Conservation (phyloP, 1,284 basidiomycete species). For the Volvariella surrecta region DNA sequence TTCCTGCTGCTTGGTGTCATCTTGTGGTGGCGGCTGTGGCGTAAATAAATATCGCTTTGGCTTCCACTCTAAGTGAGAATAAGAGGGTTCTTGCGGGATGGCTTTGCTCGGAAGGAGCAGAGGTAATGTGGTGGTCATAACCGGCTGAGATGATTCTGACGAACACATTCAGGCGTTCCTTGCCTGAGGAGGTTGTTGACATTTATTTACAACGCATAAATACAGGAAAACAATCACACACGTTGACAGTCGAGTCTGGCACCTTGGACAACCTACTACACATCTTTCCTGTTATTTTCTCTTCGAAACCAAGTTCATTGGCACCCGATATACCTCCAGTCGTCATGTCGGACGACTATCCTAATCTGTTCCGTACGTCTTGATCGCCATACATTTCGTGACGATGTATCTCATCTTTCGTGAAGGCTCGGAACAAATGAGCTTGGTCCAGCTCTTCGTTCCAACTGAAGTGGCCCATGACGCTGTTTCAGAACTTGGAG, state of each 20-base stretch:
- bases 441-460: slow-evolving; percentile 95
- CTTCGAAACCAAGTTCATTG: too few species aligned
- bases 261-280: too few species aligned
- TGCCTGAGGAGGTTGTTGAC: background rate
- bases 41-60: slow-evolving; percentile 38
- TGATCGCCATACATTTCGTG: background rate
- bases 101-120: slow-evolving; percentile 34
- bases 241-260: too few species aligned
- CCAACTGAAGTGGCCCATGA: slow-evolving; percentile 97
- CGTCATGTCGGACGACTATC: slow-evolving; percentile 49
- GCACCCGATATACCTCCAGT: too few species aligned
- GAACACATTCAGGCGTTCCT: too few species aligned
- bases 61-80: slow-evolving; percentile 43
- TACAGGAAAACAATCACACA: too few species aligned
- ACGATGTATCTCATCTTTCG: slow-evolving; percentile 8
- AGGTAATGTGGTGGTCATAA: slow-evolving; percentile 17
- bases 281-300: too few species aligned
- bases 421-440: slow-evolving; percentile 92
- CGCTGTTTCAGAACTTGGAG: slow-evolving; percentile 90
- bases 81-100: slow-evolving; percentile 22
- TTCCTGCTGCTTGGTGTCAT: slow-evolving; percentile 66
- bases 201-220: too few species aligned
- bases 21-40: slow-evolving; percentile 68
- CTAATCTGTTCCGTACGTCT: slow-evolving; percentile 75
- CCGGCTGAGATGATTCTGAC: too few species aligned